Base-by-base conservation (phyloP, 2,329 filamentous ascomycete genomes). In the Amylocarpus encephaloides region DNA sequence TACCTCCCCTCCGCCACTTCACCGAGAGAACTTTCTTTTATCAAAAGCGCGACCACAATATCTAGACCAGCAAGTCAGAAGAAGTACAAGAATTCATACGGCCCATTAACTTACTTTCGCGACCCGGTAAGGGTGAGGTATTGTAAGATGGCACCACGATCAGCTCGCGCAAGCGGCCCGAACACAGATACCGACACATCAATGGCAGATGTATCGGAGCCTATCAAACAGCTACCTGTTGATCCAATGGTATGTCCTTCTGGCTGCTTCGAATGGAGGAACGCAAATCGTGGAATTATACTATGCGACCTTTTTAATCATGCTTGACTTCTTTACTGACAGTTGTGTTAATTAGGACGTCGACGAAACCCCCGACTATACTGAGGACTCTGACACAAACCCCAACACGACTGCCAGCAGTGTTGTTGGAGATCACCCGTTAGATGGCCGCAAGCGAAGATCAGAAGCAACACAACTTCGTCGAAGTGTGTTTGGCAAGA, bases 401-500 rank as follows among this genome's bases (percentile, higher is more conserved):
- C 78, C 79, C 9, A 84, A 83, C 59, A 84, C 80, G 11, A 83
- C 80, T 44, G 88, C 87, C 48, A 95, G 88, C 72, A 96, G 91
- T 68, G 82, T 95, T 60, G 83, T 78, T 49, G 92, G 90, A 48
- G 92, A 96, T 60, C 22, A 26, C 22, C 71, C 73, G 42, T 59
- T 67, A 43, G 92, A 97, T 72, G 90, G 89, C 29, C 84, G 91
- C 46, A 94, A 86, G 73, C 83, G 85, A 65, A 83, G 92, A 61
- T 85, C 88, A 50, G 90, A 96, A 66, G 91, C 85, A 51, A 89
- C 90, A 58, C 86, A 94, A 68, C 77, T 97, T 64, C 86, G 93
- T 50, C 88, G 94, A 67, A 95, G 85, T 68, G 88, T 96, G 55
- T 86, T 96, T 62, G 91, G 90, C 64, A 95, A 88, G 76, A 96